Evolutionary conservation across 306 rosid genomes (phyloP), one percentile per base, ranked within the genome.

Genomic region (Myrica gale): DNA sequence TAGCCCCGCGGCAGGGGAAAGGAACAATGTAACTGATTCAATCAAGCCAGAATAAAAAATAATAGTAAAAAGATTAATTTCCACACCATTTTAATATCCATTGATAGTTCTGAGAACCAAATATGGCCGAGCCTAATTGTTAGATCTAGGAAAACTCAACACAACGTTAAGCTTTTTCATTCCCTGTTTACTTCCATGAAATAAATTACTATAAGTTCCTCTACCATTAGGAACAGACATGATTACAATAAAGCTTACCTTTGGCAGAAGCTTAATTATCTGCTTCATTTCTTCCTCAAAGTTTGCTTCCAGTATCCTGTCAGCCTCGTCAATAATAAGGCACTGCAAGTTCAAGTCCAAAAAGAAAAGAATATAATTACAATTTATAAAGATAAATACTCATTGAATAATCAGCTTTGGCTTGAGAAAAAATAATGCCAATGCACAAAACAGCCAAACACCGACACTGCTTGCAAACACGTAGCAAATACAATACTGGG

Each of bases 261-360:
- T 90, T 42, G 99, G 97, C 63, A 92, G 85, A 76, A 90, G 73
- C 67, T 83, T 87, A 70, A 95, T 82, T 63, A 95, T 92, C 85
- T 95, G 97, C 80, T 88, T 90, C 97, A 92, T 95, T 79, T 95
- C 99, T 68, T 95, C 97, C 90, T 92, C 97, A 84, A 95, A 95
- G 80, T 95, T 95, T 26, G 92, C 82, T 88, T 95, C 97, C 87
- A 95, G 74, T 85, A 95, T 87, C 92, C 97, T 90, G 90, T 92
- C 97, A 32, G 97, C 99, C 87, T 95, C 99, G 83, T 95, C 99
- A 68, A 92, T 89, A 47, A 92, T 75, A 32, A 92, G 97, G 77
- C 96, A 95, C 99, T 92, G 90, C 80, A 82, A 78, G 75, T 74
- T 39, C 74, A 77, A 21, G 41, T 76, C 81, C 56, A 37, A 74